Evolutionary conservation across 2,329 filamentous ascomycete genomes (phyloP).

Genomic region (Septoria linicola): DNA sequence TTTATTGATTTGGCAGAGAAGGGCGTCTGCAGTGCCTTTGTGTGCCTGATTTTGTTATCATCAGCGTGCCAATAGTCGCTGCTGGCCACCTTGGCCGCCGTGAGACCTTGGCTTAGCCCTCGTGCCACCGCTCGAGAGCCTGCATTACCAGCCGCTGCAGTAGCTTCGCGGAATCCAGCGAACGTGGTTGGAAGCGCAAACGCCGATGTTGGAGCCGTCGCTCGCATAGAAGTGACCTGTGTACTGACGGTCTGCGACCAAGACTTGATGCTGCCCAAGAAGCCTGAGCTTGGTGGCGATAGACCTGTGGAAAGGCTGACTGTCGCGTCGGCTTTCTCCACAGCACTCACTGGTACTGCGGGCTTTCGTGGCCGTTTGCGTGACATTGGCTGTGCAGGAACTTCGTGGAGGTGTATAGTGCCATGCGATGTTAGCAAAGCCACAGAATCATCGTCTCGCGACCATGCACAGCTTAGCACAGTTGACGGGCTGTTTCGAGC

Average conservation of each 20-base stretch:
- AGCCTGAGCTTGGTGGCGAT: conserved; percentile 36
- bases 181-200: conserved; percentile 35
- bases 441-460: conserved; percentile 74
- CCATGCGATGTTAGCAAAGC: conserved; percentile 91
- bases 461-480: conserved; percentile 89
- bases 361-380: conserved; percentile 32
- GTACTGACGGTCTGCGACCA: conserved; percentile 46
- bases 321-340: conserved; percentile 37
- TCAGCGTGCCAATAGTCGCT: conserved; percentile 71
- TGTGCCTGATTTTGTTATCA: conserved; percentile 69
- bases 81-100: conserved; percentile 67
- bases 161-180: conserved; percentile 35
- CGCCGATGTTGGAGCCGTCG: conserved; percentile 21
- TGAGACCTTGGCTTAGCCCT: conserved; percentile 71
- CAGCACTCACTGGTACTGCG: conserved; percentile 19
- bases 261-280: conserved; percentile 35
- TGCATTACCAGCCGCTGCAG: conserved; percentile 50
- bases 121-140: conserved; percentile 70
- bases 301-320: conserved; percentile 36
- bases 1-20: conserved; percentile 57
- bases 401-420: conserved; percentile 89
- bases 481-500: conserved; percentile 88
- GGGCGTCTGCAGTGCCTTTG: conserved; percentile 51
- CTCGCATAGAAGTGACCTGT: conserved; percentile 34
- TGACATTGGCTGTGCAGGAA: conserved; percentile 56